Evolutionary conservation across 345 rosid genomes (phyloP), one percentile per base, ranked within the genome.

Genomic region (Hibiscus tridactylites): DNA sequence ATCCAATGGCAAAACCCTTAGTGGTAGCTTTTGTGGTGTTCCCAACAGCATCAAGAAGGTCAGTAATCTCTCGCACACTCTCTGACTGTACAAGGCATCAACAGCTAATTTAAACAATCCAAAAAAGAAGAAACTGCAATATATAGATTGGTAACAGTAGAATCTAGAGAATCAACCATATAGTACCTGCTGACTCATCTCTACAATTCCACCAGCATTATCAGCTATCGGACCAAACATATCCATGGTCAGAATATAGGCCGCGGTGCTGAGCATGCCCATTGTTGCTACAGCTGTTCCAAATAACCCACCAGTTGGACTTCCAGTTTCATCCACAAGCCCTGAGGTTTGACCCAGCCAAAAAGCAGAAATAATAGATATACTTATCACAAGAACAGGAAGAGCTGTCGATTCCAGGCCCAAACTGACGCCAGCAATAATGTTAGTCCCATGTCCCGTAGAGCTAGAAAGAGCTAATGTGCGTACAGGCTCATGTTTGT

Each of bases 211-310:
- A 82, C 99, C 98, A 81, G 98, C 99, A 78, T 95, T 95, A 84
- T 95, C 99, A 79, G 99, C 99, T 79, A 95, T 92, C 33, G 98
- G 99, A 73, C 99, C 99, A 83, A 95, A 95, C 99, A 95, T 95
- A 85, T 95, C 99, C 99, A 95, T 95, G 7, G 99, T 95, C 65
- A 95, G 96, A 78, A 95, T 89, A 86, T 92, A 95, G 70, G 93
- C 98, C 79, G 99, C 99, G 53, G 99, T 90, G 74, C 98, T 95
- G 65, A 95, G 99, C 99, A 95, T 95, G 81, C 99, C 99, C 99
- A 95, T 95, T 58, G 99, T 95, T 37, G 98, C 99, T 35, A 95
- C 97, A 54, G 99, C 99, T 9, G 99, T 95, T 66, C 98, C 99
- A 84, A 95, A 95, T 71, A 95, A 82, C 58, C 99, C 99, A 71